Evolutionary conservation across 2,329 filamentous ascomycete species (phyloP).

Genomic region (Pestalotiopsis fici): DNA sequence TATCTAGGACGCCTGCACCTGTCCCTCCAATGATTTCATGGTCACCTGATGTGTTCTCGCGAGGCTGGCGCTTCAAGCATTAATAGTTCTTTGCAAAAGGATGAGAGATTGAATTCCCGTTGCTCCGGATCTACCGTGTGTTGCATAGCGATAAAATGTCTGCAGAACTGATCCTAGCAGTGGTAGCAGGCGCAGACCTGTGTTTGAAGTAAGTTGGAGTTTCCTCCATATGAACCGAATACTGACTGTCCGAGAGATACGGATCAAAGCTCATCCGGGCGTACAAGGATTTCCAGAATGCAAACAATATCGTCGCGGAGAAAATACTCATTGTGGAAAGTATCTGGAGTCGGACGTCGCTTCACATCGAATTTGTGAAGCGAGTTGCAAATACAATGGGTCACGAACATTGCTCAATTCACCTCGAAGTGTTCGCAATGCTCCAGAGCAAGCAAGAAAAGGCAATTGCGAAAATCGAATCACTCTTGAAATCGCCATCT

Average conservation of each 20-base stretch:
- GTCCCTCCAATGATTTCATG: no score
- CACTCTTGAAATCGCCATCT: neutral
- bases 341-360: neutral
- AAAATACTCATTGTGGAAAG: neutral
- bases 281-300: neutral
- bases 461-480: neutral
- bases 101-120: no score
- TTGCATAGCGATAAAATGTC: no score
- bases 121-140: no score
- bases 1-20: no score
- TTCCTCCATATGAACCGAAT: neutral
- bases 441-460: neutral
- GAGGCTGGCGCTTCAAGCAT: no score
- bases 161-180: neutral
- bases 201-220: slow-evolving; percentile 6
- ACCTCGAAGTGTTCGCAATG: neutral
- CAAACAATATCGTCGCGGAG: neutral
- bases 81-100: no score
- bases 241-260: neutral
- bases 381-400: neutral
- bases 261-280: neutral
- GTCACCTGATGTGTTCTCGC: no score
- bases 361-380: neutral
- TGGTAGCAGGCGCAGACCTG: neutral
- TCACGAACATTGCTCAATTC: neutral